Evolutionary conservation across 1,284 basidiomycete species (phyloP).

Genomic region (Salmacisia buchloeana): DNA sequence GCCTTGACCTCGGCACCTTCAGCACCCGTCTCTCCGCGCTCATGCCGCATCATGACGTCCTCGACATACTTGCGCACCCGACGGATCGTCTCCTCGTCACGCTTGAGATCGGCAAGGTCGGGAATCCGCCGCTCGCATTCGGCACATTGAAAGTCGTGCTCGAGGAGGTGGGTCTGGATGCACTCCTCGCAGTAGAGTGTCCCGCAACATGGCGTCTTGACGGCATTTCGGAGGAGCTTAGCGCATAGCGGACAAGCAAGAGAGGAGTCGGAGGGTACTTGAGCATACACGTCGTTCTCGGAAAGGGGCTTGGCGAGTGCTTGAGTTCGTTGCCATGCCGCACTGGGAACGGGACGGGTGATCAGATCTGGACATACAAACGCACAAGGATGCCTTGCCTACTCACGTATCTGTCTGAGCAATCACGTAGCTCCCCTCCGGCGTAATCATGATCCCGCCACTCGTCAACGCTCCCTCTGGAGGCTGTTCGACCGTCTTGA

Average conservation of each 20-base stretch:
- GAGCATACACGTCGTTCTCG: slow-evolving; percentile 42
- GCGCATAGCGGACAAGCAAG: slow-evolving; percentile 46
- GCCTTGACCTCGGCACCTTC: background rate
- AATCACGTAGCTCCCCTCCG: slow-evolving; percentile 48
- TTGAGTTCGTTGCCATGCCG: slow-evolving; percentile 37
- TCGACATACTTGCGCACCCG: slow-evolving; percentile 43
- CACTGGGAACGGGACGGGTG: slow-evolving; percentile 3
- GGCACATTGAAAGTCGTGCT: slow-evolving; percentile 48
- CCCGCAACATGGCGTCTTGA: slow-evolving; percentile 43
- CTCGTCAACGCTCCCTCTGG: slow-evolving; percentile 23
- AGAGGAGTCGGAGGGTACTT: slow-evolving; percentile 40
- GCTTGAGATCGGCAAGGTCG: slow-evolving; percentile 38
- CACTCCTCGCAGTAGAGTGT: slow-evolving; percentile 48
- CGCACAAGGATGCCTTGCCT: background rate
- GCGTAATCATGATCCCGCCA: slow-evolving; percentile 45
- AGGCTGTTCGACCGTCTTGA: slow-evolving; percentile 80
- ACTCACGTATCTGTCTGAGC: slow-evolving; percentile 42
- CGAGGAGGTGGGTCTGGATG: slow-evolving; percentile 46
- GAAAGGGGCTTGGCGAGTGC: slow-evolving; percentile 40
- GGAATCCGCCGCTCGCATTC: slow-evolving; percentile 47
- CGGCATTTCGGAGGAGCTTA: slow-evolving; percentile 41
- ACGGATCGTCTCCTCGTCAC: slow-evolving; percentile 40
- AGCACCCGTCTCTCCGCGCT: background rate
- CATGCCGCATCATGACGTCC: slow-evolving; percentile 24
- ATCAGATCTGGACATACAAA: background rate